Percentiles rank a stretch among this genome's conserved stretches.
phyloP scores from a whole-genome alignment of 2,329 filamentous ascomycete species.

The Pyrenophora teres region DNA sequence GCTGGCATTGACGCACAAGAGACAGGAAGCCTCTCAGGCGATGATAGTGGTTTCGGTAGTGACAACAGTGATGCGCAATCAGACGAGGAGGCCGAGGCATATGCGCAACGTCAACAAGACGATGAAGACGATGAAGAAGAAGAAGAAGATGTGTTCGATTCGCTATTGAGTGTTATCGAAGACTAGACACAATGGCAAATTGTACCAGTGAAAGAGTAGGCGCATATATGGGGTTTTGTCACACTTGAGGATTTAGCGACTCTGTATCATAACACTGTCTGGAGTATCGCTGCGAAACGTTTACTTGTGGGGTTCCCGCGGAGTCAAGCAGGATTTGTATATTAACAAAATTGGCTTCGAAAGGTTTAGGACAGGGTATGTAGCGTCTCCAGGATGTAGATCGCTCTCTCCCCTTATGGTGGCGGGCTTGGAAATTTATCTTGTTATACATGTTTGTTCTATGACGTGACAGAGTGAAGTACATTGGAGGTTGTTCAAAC shows the following conservation, averaged over 20 bases:
- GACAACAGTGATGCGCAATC: conserved; percentile 25
- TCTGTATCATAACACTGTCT: too few relatives aligned
- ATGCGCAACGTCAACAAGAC: conserved; percentile 13
- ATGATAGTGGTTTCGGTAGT: conserved; percentile 42
- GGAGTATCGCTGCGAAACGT: too few relatives aligned
- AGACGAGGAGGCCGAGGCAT: conserved; percentile 12
- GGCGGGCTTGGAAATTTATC: background rate
- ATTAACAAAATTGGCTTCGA: conserved; percentile 11
- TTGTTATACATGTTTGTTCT: background rate
- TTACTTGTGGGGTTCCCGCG: too few relatives aligned
- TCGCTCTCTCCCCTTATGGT: background rate
- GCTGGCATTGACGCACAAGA: conserved; percentile 36
- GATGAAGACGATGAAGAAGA: conserved; percentile 20
- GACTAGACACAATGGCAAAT: conserved; percentile 3
- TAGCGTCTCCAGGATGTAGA: background rate
- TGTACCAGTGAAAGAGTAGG: background rate
- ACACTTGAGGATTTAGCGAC: background rate
- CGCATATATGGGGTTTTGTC: background rate
- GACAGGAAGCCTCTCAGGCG: conserved; percentile 36
- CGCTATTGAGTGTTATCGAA: conserved; percentile 27
- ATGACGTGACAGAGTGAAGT: background rate
- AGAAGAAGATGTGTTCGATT: conserved; percentile 29
- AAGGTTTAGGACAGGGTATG: background rate
- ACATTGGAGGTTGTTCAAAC: background rate
- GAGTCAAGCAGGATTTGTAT: conserved; percentile 3